Evolutionary conservation across 2,329 filamentous ascomycete genomes (phyloP).

Genomic region (Fusarium tjaetaba): DNA sequence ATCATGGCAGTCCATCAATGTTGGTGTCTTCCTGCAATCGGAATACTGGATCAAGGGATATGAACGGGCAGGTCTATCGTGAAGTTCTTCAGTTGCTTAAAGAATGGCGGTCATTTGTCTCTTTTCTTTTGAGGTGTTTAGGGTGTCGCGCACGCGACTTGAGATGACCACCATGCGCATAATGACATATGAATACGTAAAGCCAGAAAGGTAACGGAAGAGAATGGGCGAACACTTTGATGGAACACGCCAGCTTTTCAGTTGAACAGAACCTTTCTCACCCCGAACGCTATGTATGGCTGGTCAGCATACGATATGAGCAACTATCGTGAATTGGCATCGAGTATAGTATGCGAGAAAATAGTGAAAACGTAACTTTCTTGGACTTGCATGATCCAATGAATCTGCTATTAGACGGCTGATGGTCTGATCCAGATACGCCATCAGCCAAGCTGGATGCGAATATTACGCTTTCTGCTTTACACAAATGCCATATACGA

Average conservation of each 20-base stretch:
- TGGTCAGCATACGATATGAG: neutral
- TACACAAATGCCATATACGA: neutral
- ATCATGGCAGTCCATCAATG: neutral
- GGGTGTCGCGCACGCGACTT: neutral
- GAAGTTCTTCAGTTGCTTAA: neutral
- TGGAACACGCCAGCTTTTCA: accelerated
- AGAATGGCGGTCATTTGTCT: accelerated
- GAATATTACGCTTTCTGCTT: accelerated
- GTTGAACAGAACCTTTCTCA: neutral
- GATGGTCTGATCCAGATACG: no score
- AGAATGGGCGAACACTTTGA: accelerated
- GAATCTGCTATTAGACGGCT: no score
- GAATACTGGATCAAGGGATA: neutral
- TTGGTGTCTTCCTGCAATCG: neutral
- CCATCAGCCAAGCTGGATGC: accelerated
- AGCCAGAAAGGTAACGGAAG: neutral
- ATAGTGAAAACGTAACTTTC: no score
- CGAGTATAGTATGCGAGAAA: no score
- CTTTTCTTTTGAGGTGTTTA: neutral
- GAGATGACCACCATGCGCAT: accelerated
- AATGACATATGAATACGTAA: accelerated
- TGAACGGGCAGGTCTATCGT: accelerated
- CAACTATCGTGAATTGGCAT: neutral
- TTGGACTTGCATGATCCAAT: no score
- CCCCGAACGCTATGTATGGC: accelerated